These are phyloP conservation scores for Conringia planisiliqua DNA, from an alignment of 345 rosid genomes.

Conservation along the genomic window DNA sequence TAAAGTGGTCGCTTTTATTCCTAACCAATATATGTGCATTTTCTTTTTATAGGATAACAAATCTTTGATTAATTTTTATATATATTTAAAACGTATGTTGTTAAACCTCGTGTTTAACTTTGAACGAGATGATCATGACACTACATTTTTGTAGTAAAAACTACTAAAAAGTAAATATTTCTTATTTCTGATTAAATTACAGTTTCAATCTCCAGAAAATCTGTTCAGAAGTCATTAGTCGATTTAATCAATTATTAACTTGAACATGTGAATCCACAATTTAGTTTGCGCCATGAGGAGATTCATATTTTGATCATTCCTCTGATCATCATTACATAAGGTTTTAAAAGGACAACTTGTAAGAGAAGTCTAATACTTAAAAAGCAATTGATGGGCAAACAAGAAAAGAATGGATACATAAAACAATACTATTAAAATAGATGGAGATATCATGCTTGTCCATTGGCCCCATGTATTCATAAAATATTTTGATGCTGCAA, in stretches of 20 bases:
- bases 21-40: constrained; percentile 29
- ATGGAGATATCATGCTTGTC: constrained; percentile 9
- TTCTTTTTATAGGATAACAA: background rate
- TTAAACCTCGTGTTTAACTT: constrained; percentile 7
- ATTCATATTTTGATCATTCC: background rate
- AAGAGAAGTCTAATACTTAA: background rate
- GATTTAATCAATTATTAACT: background rate
- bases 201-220: background rate
- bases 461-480: constrained; percentile 30
- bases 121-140: constrained; percentile 13
- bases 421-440: background rate
- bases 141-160: background rate
- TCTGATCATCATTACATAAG: background rate
- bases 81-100: constrained; percentile 1
- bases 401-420: background rate
- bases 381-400: background rate
- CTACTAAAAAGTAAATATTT: background rate
- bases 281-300: background rate
- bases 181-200: background rate
- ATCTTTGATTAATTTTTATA: background rate
- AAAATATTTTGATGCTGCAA: constrained; percentile 15
- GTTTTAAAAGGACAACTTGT: background rate
- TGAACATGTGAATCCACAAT: background rate
- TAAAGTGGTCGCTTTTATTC: constrained; percentile 26
- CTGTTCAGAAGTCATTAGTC: background rate